Percentiles rank a stretch among this genome's conserved stretches.
Conservation (phyloP, 176 grass and related monocot species). For the Guadua angustifolia region DNA sequence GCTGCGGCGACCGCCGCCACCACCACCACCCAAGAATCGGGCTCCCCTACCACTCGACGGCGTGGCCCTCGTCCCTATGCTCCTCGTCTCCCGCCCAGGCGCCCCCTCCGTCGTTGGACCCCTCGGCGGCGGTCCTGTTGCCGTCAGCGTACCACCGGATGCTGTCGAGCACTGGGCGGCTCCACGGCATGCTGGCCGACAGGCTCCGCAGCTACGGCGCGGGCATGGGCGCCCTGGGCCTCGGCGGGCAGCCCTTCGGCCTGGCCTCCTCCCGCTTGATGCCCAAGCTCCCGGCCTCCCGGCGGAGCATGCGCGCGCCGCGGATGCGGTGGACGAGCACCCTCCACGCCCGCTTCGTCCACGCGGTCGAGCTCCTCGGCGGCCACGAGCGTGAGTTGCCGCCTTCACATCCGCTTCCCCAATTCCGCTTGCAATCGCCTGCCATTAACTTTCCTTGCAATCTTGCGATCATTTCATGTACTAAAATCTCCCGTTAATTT, state of each 20-base stretch:
- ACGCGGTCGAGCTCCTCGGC: conserved; percentile 88
- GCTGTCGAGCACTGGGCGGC: conserved; percentile 43
- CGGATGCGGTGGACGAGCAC: conserved; percentile 88
- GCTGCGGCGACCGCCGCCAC: conserved; percentile 20
- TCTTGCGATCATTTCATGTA: conserved; percentile 1
- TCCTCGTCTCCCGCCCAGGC: background rate
- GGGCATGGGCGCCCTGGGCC: background rate
- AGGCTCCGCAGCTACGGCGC: conserved; percentile 43
- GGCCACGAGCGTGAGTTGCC: conserved; percentile 75
- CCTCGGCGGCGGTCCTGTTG: conserved; percentile 22
- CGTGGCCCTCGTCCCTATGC: conserved; percentile 40
- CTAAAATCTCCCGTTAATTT: background rate
- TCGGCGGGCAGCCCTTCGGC: background rate
- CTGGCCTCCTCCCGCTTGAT: conserved; percentile 52
- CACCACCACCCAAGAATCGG: conserved; percentile 6
- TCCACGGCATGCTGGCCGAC: conserved; percentile 52
- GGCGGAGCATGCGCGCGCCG: conserved; percentile 77
- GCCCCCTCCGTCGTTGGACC: conserved; percentile 18
- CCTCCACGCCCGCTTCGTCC: conserved; percentile 87
- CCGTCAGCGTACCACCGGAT: conserved; percentile 62
- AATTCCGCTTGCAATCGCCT: background rate
- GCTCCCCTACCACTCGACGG: conserved; percentile 32
- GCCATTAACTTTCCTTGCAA: background rate
- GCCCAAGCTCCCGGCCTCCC: conserved; percentile 44
- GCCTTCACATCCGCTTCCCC: background rate